phyloP scores from a whole-genome alignment of 805 yeast genomes.

The Wickerhamiella vanderwaltii region DNA sequence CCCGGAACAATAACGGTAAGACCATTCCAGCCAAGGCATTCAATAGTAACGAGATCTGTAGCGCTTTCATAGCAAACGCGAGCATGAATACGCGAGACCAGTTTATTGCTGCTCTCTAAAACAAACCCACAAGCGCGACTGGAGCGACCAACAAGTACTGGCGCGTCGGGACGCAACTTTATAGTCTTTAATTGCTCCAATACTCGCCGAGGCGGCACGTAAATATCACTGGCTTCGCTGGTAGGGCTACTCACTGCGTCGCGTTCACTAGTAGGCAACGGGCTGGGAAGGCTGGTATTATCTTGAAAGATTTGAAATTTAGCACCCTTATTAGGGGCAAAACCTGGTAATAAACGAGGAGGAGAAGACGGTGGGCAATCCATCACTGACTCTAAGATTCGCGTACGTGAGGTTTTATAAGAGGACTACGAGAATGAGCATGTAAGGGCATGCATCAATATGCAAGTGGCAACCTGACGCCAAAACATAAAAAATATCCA shows the following conservation, averaged over 20 bases:
- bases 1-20: constrained; percentile 52
- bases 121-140: constrained; percentile 45
- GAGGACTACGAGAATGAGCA: neutral
- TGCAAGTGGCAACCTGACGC: too few species aligned
- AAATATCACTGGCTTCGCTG: neutral
- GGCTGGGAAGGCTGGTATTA: constrained; percentile 16
- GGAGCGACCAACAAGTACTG: constrained; percentile 53
- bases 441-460: constrained; percentile 8
- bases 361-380: constrained; percentile 21
- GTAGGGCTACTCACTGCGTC: constrained; percentile 8
- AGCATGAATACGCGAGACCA: constrained; percentile 58
- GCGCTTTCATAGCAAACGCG: constrained; percentile 34
- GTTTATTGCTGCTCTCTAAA: constrained; percentile 37
- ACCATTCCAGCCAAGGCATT: constrained; percentile 79
- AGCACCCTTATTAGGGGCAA: constrained; percentile 7
- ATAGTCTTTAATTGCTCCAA: constrained; percentile 14
- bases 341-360: constrained; percentile 10
- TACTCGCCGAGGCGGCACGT: neutral
- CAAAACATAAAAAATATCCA: too few species aligned
- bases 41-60: constrained; percentile 36
- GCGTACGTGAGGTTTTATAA: constrained; percentile 7
- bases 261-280: constrained; percentile 19
- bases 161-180: constrained; percentile 18
- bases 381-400: constrained; percentile 6
- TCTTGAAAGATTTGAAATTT: constrained; percentile 14